Percentiles rank a stretch among this genome's conserved stretches.
Evolutionary conservation across 2,329 filamentous ascomycete genomes (phyloP).

Genomic region (Fusarium coffeatum): DNA sequence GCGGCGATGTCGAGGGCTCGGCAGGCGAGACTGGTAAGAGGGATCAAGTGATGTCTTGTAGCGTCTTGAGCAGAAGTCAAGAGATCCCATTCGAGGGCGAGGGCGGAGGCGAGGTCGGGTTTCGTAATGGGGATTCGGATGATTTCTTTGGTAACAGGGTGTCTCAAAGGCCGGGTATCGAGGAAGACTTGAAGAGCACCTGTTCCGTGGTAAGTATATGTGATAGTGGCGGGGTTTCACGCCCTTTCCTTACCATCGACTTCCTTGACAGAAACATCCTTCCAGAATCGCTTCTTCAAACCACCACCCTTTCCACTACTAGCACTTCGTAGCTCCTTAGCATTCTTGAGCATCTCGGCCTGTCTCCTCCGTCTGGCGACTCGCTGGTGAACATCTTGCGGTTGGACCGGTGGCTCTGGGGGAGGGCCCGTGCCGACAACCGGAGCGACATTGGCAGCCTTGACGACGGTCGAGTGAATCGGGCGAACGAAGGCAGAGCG

Average conservation of each 20-base stretch:
- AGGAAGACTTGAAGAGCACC: conserved; percentile 73
- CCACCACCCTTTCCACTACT: conserved; percentile 54
- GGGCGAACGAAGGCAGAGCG: conserved; percentile 40
- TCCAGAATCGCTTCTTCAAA: conserved; percentile 86
- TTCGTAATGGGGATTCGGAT: conserved; percentile 80
- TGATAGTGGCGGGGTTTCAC: not conserved
- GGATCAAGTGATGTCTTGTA: conserved; percentile 86
- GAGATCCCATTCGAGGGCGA: conserved; percentile 94
- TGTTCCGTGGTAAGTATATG: conserved; percentile 41
- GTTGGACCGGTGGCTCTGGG: conserved; percentile 64
- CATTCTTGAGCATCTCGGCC: conserved; percentile 65
- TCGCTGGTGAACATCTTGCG: conserved; percentile 56
- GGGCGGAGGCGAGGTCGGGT: conserved; percentile 81
- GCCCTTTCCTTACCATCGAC: conserved; percentile 64
- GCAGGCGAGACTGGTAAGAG: conserved; percentile 85
- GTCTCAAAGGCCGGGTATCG: conserved; percentile 82
- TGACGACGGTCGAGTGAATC: conserved; percentile 50
- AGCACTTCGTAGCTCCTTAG: conserved; percentile 59
- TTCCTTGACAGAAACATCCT: conserved; percentile 78
- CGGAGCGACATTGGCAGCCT: conserved; percentile 61
- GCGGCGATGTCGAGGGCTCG: conserved; percentile 83
- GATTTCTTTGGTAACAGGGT: conserved; percentile 76
- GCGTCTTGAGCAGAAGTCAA: conserved; percentile 86
- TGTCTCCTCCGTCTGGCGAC: conserved; percentile 65
- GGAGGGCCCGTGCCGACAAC: conserved; percentile 69